Percentiles rank a stretch among this genome's conserved stretches.
Evolutionary conservation across 1,284 basidiomycete species (phyloP).

Genomic region (Heterobasidion irregulare): DNA sequence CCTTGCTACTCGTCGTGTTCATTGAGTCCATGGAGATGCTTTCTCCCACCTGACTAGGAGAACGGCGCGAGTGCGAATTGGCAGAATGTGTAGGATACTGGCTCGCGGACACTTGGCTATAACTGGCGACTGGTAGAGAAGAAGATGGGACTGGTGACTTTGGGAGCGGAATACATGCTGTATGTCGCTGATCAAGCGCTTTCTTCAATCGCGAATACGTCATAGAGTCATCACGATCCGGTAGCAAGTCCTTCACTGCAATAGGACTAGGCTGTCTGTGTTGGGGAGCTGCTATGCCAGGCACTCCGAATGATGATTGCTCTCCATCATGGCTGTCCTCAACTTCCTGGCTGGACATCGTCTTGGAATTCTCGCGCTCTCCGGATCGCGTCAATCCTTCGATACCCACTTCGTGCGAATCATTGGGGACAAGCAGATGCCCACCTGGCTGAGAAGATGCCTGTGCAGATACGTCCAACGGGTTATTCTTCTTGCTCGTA

Average conservation of each 20-base stretch:
- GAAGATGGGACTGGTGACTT: neutral
- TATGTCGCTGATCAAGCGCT: neutral
- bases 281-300: neutral
- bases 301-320: neutral
- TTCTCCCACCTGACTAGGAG: neutral
- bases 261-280: neutral
- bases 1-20: no score
- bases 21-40: neutral
- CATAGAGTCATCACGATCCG: neutral
- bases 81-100: neutral
- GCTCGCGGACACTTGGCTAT: neutral
- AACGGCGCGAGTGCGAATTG: neutral
- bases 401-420: no score
- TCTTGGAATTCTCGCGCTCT: no score
- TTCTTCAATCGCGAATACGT: neutral
- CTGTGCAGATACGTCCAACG: no score
- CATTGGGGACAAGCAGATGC: no score
- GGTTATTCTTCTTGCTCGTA: neutral
- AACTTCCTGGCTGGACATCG: no score
- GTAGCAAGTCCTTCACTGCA: neutral
- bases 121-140: neutral
- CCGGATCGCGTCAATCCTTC: no score
- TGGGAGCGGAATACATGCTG: no score
- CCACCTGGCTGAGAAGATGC: no score
- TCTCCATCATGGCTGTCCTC: no score